phyloP scores from a whole-genome alignment of 1,284 basidiomycete species.

The Leucoagaricus sp. region DNA sequence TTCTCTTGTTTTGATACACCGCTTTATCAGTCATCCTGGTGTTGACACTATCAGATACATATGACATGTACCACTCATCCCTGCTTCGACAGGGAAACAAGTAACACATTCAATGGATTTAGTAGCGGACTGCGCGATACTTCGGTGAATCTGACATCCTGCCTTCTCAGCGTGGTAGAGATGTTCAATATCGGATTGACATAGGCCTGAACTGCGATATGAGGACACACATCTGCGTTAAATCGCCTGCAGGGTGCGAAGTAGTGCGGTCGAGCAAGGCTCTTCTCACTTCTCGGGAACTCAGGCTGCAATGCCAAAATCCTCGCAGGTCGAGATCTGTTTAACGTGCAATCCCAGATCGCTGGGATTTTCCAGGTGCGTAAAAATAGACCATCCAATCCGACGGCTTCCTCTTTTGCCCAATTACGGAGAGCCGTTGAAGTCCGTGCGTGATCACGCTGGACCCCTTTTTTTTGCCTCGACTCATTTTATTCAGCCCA shows the following conservation, averaged over 20 bases:
- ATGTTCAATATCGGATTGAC: too few species aligned
- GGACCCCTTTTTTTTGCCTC: slow-evolving; percentile 5
- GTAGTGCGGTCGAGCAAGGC: too few species aligned
- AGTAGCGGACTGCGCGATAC: background rate
- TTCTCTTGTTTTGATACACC: slow-evolving; percentile 9
- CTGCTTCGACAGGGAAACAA: background rate
- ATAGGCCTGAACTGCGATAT: too few species aligned
- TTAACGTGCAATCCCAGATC: slow-evolving; percentile 10
- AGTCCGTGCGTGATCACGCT: slow-evolving; percentile 6
- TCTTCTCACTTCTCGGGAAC: background rate
- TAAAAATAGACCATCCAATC: slow-evolving; percentile 10
- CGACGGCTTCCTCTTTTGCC: slow-evolving; percentile 2
- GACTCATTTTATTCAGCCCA: background rate
- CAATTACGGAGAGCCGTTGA: slow-evolving; percentile 13
- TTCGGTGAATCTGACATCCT: too few species aligned
- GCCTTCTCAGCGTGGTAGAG: too few species aligned
- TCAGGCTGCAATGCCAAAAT: background rate
- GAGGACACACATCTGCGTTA: too few species aligned
- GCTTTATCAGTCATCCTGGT: slow-evolving; percentile 6
- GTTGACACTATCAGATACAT: background rate
- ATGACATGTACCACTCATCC: background rate
- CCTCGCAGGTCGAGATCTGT: background rate
- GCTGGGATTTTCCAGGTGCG: background rate
- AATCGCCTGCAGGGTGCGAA: too few species aligned
- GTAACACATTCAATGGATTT: background rate